Evolutionary conservation across 148 eudicot genomes (phyloP), one percentile per base, ranked within the genome.

Genomic region (Linanthus parryae): DNA sequence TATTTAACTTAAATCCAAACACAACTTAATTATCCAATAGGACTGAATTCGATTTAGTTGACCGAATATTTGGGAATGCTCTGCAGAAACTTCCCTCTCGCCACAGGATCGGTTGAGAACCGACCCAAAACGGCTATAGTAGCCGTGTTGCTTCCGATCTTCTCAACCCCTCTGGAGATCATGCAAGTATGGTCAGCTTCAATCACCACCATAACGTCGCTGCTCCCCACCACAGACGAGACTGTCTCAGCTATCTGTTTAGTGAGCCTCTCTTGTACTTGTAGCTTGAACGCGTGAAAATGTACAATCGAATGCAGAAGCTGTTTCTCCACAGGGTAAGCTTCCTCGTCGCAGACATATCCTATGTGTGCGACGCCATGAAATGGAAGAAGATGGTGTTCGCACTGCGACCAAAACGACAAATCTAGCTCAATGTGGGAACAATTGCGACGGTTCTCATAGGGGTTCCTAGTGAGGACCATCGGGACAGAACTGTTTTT

Each of bases 381-480:
- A 55, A 92, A 92, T 2, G 99, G 99, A 12, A 92, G 96, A 57
- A 92, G 69, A 52, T 92, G 99, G 54, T 92, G 99, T 62, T 92
- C 96, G 53, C 99, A 92, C 4, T 82, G 95, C 10, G 99, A 92
- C 81, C 91, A 88, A 42, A 92, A 79, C 3, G 91, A 61, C 46
- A 92, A 59, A 57, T 70, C 84, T 43, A 84, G 51, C 64, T 79
- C 99, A 3, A 72, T 62, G 40, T 47, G 55, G n/a, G 79, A 59
- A 31, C 41, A 52, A 5, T 60, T 45, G 16, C 61, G 53, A 23
- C 4, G 44, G 24, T 53, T 60, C 4, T 45, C 29, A 14, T 50
- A 54, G 8, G 71, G 79, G 38, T 62, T 66, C 35, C 54, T 64
- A 36, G 41, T 60, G 25, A 44, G 54, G 29, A 44, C 53, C 9